phyloP scores from a whole-genome alignment of 176 grass and related monocot species.

The Eleusine coracana region DNA sequence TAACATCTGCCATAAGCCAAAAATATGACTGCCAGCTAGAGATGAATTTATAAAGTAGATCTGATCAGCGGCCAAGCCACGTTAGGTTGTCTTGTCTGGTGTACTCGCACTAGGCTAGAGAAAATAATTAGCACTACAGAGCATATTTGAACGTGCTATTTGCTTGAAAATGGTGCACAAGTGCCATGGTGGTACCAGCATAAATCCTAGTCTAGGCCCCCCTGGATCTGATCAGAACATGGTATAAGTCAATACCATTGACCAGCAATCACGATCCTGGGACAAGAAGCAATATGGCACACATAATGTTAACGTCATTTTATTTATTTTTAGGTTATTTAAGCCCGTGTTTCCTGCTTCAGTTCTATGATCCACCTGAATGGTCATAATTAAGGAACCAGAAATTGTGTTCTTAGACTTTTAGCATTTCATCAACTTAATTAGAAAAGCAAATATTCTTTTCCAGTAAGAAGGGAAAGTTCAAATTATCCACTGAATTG shows the following conservation, averaged over 20 bases:
- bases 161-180: no score
- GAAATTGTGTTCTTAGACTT: neutral
- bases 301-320: neutral
- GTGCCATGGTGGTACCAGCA: no score
- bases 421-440: neutral
- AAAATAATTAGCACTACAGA: no score
- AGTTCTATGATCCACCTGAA: slow-evolving; percentile 6
- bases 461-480: neutral
- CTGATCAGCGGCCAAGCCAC: no score
- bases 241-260: neutral
- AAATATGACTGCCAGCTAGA: neutral
- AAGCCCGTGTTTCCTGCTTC: slow-evolving; percentile 1
- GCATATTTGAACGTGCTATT: no score
- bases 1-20: neutral
- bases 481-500: neutral
- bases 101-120: no score
- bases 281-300: slow-evolving; percentile 6
- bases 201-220: no score
- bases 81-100: no score
- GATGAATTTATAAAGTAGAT: no score
- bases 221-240: neutral
- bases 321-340: neutral
- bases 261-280: neutral
- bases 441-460: neutral
- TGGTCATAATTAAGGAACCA: neutral